A percentile compares a stretch with the other conserved stretches of the same genome.
Conservation (phyloP, 768 basidiomycete genomes). For the Naematelia encephala region DNA sequence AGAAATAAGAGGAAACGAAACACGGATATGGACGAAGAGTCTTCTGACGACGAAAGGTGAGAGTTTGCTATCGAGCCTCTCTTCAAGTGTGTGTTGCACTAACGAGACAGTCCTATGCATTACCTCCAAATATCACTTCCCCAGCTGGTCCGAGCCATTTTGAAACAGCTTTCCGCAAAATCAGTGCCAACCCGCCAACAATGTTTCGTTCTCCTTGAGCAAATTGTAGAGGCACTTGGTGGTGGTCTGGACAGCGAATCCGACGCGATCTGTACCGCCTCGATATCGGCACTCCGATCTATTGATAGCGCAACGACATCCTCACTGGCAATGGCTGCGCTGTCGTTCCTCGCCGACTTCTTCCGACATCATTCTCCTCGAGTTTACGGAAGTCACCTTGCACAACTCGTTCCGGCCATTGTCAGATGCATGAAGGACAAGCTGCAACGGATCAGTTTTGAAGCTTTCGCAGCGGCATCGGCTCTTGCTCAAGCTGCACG, state of each 20-base stretch:
- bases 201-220: slow-evolving; percentile 73
- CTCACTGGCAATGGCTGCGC: slow-evolving; percentile 72
- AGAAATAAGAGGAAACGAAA: slow-evolving; percentile 53
- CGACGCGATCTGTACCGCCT: slow-evolving; percentile 58
- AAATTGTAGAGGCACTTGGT: slow-evolving; percentile 72
- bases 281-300: slow-evolving; percentile 26
- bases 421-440: slow-evolving; percentile 72
- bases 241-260: slow-evolving; percentile 75
- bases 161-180: slow-evolving; percentile 82
- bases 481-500: slow-evolving; percentile 72
- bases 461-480: slow-evolving; percentile 82
- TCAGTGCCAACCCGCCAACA: slow-evolving; percentile 77
- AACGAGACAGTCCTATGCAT: slow-evolving; percentile 20
- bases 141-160: slow-evolving; percentile 69
- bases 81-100: not conserved
- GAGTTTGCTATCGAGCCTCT: slow-evolving; percentile 6
- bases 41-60: slow-evolving; percentile 39
- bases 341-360: slow-evolving; percentile 81
- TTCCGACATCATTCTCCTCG: slow-evolving; percentile 68
- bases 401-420: slow-evolving; percentile 68
- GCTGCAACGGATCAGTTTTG: slow-evolving; percentile 82
- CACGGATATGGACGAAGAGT: slow-evolving; percentile 55
- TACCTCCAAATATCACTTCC: slow-evolving; percentile 63
- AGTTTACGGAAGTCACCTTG: slow-evolving; percentile 62
- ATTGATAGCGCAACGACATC: slow-evolving; percentile 63